A percentile compares a stretch with the other conserved stretches of the same genome.
These are phyloP conservation scores for Scutellaria barbata DNA, from an alignment of 257 asterid species.

Conservation along the genomic window DNA sequence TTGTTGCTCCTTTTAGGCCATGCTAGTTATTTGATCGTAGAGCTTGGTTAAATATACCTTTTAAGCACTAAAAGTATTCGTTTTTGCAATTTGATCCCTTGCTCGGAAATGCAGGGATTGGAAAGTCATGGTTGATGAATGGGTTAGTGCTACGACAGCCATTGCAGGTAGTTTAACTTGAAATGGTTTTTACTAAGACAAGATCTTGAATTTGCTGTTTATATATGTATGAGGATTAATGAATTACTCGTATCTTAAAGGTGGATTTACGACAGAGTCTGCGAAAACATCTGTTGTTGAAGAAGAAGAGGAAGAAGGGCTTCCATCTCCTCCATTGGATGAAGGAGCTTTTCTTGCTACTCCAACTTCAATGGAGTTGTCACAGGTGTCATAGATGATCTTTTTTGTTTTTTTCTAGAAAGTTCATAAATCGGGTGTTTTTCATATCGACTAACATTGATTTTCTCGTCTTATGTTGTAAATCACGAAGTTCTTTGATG, in stretches of 20 bases:
- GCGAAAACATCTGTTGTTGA: conserved; percentile 55
- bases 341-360: conserved; percentile 66
- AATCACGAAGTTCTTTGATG: conserved; percentile 71
- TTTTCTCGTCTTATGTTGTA: conserved; percentile 35
- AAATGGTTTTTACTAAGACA: not conserved
- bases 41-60: not conserved
- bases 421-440: conserved; percentile 36
- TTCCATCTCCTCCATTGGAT: conserved; percentile 88
- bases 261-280: conserved; percentile 56
- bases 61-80: not conserved
- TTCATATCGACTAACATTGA: conserved; percentile 40
- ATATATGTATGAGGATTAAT: not conserved
- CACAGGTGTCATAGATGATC: conserved; percentile 51
- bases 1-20: not conserved
- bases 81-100: conserved; percentile 2
- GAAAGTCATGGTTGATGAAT: conserved; percentile 65
- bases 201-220: not conserved
- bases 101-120: conserved; percentile 55
- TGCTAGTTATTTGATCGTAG: not conserved
- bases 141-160: conserved; percentile 57
- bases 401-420: not conserved
- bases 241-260: conserved; percentile 12
- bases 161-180: conserved; percentile 52
- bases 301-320: conserved; percentile 58
- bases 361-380: conserved; percentile 63